Evolutionary conservation across 2,329 filamentous ascomycete genomes (phyloP).

Genomic region (Plenodomus tracheiphilus): DNA sequence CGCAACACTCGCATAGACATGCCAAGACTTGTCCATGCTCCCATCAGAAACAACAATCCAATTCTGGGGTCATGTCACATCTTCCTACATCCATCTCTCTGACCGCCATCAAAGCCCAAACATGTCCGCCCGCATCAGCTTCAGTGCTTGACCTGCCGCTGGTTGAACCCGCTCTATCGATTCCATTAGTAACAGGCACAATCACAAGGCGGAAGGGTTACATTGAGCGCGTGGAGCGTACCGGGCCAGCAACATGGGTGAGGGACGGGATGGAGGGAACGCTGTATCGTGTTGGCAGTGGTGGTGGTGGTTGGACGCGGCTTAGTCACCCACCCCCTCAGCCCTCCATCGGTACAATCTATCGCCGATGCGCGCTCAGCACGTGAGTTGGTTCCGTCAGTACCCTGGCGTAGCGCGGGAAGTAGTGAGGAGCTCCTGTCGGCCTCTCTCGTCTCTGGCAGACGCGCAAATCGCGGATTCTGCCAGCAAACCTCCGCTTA

Average conservation of each 20-base stretch:
- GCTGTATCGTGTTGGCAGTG: background rate
- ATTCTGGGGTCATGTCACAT: too few relatives aligned
- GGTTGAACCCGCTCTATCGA: too few relatives aligned
- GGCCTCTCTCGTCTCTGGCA: conserved; percentile 12
- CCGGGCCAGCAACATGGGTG: background rate
- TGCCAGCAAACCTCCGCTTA: conserved; percentile 22
- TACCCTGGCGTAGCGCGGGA: conserved; percentile 12
- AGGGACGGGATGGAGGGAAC: background rate
- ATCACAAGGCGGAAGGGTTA: background rate
- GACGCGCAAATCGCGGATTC: conserved; percentile 23
- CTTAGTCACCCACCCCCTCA: background rate
- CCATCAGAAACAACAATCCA: too few relatives aligned
- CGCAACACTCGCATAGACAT: too few relatives aligned
- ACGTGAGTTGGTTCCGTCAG: conserved; percentile 23
- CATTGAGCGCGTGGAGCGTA: background rate
- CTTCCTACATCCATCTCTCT: too few relatives aligned
- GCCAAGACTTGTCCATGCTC: too few relatives aligned
- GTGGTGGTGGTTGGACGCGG: background rate
- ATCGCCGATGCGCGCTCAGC: conserved; percentile 11
- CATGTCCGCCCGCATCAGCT: too few relatives aligned
- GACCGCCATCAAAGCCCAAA: too few relatives aligned
- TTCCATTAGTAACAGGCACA: too few relatives aligned
- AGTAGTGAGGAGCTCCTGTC: conserved; percentile 11
- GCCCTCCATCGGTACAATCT: background rate
- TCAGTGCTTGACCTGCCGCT: too few relatives aligned